phyloP scores from a whole-genome alignment of 495 filamentous ascomycete species.

The Aspergillus sclerotioniger region DNA sequence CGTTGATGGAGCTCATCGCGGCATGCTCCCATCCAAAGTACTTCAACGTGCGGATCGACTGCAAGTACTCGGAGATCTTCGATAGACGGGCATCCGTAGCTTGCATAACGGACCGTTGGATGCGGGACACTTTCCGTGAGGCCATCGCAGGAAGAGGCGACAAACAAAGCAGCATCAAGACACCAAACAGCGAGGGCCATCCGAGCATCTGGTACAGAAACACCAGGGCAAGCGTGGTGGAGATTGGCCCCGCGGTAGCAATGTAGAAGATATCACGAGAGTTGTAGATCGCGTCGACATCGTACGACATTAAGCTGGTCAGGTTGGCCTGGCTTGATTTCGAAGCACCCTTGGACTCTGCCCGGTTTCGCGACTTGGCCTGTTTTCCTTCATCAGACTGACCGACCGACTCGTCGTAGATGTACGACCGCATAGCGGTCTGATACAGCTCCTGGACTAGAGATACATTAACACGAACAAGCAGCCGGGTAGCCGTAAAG shows the following conservation, averaged over 20 bases:
- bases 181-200: conserved; percentile 47
- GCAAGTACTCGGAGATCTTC: conserved; percentile 47
- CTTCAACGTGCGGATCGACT: conserved; percentile 49
- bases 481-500: conserved; percentile 44
- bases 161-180: conserved; percentile 33
- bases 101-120: conserved; percentile 42
- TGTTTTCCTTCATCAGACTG: conserved; percentile 10
- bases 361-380: conserved; percentile 15
- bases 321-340: conserved; percentile 44
- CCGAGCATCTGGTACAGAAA: conserved; percentile 45
- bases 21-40: conserved; percentile 53
- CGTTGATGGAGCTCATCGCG: conserved; percentile 39
- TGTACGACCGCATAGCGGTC: conserved; percentile 41
- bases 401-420: conserved; percentile 25
- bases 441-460: conserved; percentile 52
- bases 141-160: conserved; percentile 40
- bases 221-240: conserved; percentile 33
- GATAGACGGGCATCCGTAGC: conserved; percentile 52
- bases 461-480: conserved; percentile 46
- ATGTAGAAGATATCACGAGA: conserved; percentile 42
- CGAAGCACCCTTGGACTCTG: conserved; percentile 22
- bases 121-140: conserved; percentile 30
- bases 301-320: conserved; percentile 52
- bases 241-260: conserved; percentile 32
- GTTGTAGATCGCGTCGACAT: conserved; percentile 43